These are phyloP conservation scores for Saccharomyces eubayanus DNA, from an alignment of 805 yeast genomes.

Conservation along the genomic window DNA sequence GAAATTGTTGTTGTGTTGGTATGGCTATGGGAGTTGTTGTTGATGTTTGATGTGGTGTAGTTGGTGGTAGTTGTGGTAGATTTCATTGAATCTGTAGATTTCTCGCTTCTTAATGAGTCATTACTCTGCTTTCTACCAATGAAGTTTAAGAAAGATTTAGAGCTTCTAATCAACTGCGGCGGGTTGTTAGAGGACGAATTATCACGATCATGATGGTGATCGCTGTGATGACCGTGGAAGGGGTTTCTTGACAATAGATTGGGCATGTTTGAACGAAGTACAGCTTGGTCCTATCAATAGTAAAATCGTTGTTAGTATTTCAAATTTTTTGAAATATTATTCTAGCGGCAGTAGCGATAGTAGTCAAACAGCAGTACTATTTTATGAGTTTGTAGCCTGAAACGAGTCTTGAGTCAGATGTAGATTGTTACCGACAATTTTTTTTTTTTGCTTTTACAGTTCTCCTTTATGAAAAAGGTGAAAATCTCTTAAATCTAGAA, in stretches of 20 bases:
- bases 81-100: constrained; percentile 20
- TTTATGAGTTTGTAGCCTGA: background rate
- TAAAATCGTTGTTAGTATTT: background rate
- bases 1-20: constrained; percentile 1
- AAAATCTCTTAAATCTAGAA: background rate
- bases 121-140: constrained; percentile 26
- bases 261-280: constrained; percentile 16
- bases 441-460: background rate
- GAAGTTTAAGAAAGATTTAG: constrained; percentile 26
- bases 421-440: background rate
- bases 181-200: background rate
- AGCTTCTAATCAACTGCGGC: constrained; percentile 14
- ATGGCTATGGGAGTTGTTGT: constrained; percentile 1
- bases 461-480: background rate
- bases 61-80: constrained; percentile 2
- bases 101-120: constrained; percentile 27
- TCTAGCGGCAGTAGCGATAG: background rate
- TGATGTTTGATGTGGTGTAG: background rate
- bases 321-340: background rate
- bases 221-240: constrained; percentile 15
- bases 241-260: constrained; percentile 25
- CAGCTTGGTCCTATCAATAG: background rate
- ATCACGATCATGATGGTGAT: background rate
- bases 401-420: background rate
- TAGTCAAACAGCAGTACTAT: background rate